Evolutionary conservation across 805 yeast species (phyloP).

Genomic region (Grigorovia jiainica): DNA sequence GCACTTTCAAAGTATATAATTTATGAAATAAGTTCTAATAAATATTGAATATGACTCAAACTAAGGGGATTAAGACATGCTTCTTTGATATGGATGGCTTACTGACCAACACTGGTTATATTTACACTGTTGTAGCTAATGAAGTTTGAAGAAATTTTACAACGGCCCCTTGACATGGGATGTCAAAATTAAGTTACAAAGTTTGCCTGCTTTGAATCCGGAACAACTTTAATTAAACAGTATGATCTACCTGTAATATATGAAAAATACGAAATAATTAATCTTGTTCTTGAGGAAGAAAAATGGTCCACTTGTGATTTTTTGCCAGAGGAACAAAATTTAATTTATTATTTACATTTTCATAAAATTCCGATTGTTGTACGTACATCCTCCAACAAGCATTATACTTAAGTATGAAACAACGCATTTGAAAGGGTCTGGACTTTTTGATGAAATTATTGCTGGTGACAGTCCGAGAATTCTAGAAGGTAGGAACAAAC

Average conservation of each 20-base stretch:
- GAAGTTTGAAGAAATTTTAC: slow-evolving; percentile 55
- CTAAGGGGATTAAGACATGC: slow-evolving; percentile 24
- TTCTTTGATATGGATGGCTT: slow-evolving; percentile 87
- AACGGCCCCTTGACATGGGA: slow-evolving; percentile 87
- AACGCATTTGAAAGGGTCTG: slow-evolving; percentile 53
- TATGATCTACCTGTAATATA: slow-evolving; percentile 59
- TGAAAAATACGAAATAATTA: slow-evolving; percentile 48
- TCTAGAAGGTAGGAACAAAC: slow-evolving; percentile 84
- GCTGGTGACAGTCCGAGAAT: slow-evolving; percentile 86
- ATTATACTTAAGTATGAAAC: slow-evolving; percentile 63
- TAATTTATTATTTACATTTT: slow-evolving; percentile 44
- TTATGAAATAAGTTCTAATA: too few relatives aligned
- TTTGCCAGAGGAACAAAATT: slow-evolving; percentile 77
- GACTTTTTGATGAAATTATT: slow-evolving; percentile 59
- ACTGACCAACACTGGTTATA: slow-evolving; percentile 81
- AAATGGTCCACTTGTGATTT: slow-evolving; percentile 59
- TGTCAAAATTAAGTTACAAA: slow-evolving; percentile 77
- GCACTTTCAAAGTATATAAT: too few relatives aligned
- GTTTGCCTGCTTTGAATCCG: slow-evolving; percentile 78
- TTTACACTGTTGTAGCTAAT: slow-evolving; percentile 72
- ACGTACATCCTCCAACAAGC: slow-evolving; percentile 74
- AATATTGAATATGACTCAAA: slow-evolving; percentile 3
- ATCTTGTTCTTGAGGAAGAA: slow-evolving; percentile 39
- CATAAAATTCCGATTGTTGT: slow-evolving; percentile 70
- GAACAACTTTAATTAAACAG: slow-evolving; percentile 53